Evolutionary conservation across 2,329 filamentous ascomycete genomes (phyloP).

Genomic region (Boeremia exigua): DNA sequence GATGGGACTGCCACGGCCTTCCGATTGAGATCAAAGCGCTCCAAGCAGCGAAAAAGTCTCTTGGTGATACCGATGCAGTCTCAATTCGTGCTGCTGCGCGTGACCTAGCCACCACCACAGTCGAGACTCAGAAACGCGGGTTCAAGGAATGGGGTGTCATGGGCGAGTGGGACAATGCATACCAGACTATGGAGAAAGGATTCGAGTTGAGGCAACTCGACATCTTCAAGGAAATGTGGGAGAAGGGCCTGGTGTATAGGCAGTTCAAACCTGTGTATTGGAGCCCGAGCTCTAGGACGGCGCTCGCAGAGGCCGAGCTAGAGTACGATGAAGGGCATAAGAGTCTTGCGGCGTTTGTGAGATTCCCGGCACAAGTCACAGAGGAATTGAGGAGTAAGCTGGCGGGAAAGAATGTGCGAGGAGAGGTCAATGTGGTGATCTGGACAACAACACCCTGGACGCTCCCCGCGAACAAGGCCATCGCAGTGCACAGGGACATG

Average conservation of each 20-base stretch:
- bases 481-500: conserved; percentile 79
- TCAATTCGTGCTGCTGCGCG: conserved; percentile 70
- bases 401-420: conserved; percentile 11
- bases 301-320: conserved; percentile 82
- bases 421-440: conserved; percentile 74
- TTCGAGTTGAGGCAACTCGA: conserved; percentile 78
- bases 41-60: conserved; percentile 58
- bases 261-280: conserved; percentile 85
- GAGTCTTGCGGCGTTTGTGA: conserved; percentile 78
- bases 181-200: conserved; percentile 77
- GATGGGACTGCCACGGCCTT: conserved; percentile 97
- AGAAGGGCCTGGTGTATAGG: conserved; percentile 73
- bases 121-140: conserved; percentile 73
- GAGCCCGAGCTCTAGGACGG: conserved; percentile 79
- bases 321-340: conserved; percentile 80
- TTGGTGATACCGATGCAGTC: conserved; percentile 50
- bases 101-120: conserved; percentile 69
- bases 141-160: conserved; percentile 79
- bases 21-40: conserved; percentile 97
- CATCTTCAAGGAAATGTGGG: conserved; percentile 77
- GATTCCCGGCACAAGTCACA: conserved; percentile 69
- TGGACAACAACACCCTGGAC: conserved; percentile 99
- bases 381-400: conserved; percentile 48
- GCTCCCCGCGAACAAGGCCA: conserved; percentile 86
- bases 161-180: conserved; percentile 78